Evolutionary conservation across 371 early-diverging fungal genomes (phyloP), one percentile per base, ranked within the genome.

Genomic region (Apophysomyces trapeziformis): DNA sequence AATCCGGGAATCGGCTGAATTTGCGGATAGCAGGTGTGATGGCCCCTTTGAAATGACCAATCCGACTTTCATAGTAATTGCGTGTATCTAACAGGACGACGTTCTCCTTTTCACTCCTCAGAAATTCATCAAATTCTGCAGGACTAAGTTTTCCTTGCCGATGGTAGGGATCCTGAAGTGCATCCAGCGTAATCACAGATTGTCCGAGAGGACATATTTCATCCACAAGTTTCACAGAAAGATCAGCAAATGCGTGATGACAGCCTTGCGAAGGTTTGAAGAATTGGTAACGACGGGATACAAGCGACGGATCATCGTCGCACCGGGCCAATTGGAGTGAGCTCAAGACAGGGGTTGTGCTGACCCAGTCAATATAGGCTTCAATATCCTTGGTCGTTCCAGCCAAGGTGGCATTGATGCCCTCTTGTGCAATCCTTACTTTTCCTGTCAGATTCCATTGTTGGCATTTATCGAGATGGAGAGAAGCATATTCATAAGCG

Each of bases 231-330:
- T 88, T 88, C 68, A 91, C 80, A 1, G 85, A 86, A 3, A 88
- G 60, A 21, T 77, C 80, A 4, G 79, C 77, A 81, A 91, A 91
- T 5, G 85, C 87, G 69, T 91, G 91, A 0, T 54, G 61, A 61
- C 91, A 91, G 4, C 91, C 91, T n/a, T 59, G 44, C 1, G 86
- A 84, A 14, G 92, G 92, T 45, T 92, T 92, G 66, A 92, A 92
- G 64, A 90, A 90, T n/a, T 64, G 32, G 50, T 76, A 74, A 6
- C 68, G 65, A 14, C 63, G 59, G 11, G 18, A 63, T 57, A 5
- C 39, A 38, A 43, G 57, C 14, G 18, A 13, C 50, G 59, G 18
- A 57, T 58, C 32, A 26, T 26, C 58, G 43, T 45, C 63, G 32
- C 21, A 11, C 46, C 46, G 16, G 44, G 45, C 44, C 60, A 66